Evolutionary conservation across 306 rosid species (phyloP), one percentile per base, ranked within the genome.

Genomic region (Mimosa bimucronata): DNA sequence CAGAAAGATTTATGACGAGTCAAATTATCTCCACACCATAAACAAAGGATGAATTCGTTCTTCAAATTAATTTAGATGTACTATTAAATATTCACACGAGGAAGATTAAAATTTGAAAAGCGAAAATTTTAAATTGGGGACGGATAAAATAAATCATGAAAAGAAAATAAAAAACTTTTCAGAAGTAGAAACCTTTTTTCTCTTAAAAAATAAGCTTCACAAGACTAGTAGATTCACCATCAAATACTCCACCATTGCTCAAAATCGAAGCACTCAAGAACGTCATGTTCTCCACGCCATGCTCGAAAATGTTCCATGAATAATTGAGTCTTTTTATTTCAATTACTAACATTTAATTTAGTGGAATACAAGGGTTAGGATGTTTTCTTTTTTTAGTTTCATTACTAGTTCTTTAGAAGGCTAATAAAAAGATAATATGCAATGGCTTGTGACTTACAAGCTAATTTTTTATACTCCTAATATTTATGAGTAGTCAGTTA

Each of bases 281-380:
- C 2, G 95, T 92, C 2, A 94, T 85, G 85, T 91, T 91, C 88
- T 83, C 86, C 82, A 86, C 87, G 0, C 72, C 83, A 25, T 94
- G 95, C 6, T 58, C 71, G 79, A 94, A 94, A n/a, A n/a, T n/a
- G n/a, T n/a, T n/a, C n/a, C n/a, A n/a, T n/a, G n/a, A n/a, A n/a
- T n/a, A n/a, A n/a, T n/a, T n/a, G n/a, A n/a, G n/a, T n/a, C n/a
- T n/a, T n/a, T n/a, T n/a, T n/a, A n/a, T n/a, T n/a, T n/a, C n/a
- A n/a, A n/a, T n/a, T n/a, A n/a, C n/a, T n/a, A n/a, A n/a, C n/a
- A n/a, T n/a, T n/a, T n/a, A n/a, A n/a, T n/a, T n/a, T n/a, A n/a
- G n/a, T n/a, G n/a, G n/a, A n/a, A n/a, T n/a, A n/a, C n/a, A n/a
- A n/a, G n/a, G n/a, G n/a, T n/a, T n/a, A n/a, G n/a, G n/a, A n/a